Percentiles rank a stretch among this genome's conserved stretches.
Evolutionary conservation across 2,329 filamentous ascomycete genomes (phyloP).

Genomic region (Nemania serpens): DNA sequence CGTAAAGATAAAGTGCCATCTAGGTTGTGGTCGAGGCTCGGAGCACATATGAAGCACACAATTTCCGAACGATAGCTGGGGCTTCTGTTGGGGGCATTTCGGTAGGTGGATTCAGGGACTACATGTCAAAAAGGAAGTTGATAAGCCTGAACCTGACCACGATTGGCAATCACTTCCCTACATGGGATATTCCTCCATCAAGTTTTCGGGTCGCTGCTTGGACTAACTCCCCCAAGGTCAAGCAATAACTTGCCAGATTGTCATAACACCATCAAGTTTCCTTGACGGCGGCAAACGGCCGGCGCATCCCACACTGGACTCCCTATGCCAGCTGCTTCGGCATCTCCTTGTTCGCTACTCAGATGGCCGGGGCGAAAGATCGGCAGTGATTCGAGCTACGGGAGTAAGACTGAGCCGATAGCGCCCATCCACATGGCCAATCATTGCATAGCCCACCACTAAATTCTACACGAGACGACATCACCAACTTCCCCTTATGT

Average conservation of each 20-base stretch:
- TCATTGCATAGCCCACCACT: background rate
- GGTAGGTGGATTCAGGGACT: conserved; percentile 11
- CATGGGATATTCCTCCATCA: conserved; percentile 10
- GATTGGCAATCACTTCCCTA: conserved; percentile 27
- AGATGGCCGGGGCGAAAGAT: conserved; percentile 10
- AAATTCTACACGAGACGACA: conserved; percentile 3
- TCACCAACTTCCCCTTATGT: conserved; percentile 22
- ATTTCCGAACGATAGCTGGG: conserved; percentile 20
- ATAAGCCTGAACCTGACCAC: conserved; percentile 18
- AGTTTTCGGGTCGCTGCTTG: background rate
- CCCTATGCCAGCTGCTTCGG: background rate
- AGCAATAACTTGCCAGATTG: conserved; percentile 1
- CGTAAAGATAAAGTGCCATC: conserved; percentile 21
- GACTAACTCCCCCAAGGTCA: background rate
- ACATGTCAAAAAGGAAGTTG: conserved; percentile 27
- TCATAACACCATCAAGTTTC: background rate
- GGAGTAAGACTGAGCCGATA: conserved; percentile 10
- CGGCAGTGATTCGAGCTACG: conserved; percentile 9
- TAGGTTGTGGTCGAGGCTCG: conserved; percentile 5
- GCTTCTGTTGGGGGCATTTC: conserved; percentile 7
- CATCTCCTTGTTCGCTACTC: conserved; percentile 1
- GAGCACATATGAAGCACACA: conserved; percentile 1
- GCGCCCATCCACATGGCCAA: conserved; percentile 3
- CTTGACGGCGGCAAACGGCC: background rate
- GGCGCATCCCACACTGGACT: conserved; percentile 4